Base-by-base conservation (phyloP, 1,284 basidiomycete species). In the Exsudoporus floridanus region DNA sequence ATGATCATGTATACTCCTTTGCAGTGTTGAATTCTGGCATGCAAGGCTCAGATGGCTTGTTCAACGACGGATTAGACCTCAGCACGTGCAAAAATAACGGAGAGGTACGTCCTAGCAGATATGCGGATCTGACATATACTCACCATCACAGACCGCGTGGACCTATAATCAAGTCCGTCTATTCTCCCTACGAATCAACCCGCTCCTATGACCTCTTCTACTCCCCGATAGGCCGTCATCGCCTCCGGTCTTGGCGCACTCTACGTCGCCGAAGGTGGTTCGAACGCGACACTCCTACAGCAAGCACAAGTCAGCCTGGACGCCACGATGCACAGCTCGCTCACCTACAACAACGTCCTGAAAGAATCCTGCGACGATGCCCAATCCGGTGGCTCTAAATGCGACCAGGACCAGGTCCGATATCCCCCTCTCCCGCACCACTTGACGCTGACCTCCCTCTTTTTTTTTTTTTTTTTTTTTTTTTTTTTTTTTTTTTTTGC, bases 351-450 rank as follows among this genome's bases (percentile, higher is more conserved):
- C 57, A 62, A 65, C 49, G 73, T 78, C 52, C 69, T 82, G 38
- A 77, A 70, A 58, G 80, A 82, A 62, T 74, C 77, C 3, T 82
- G 80, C 54, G 81, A 82, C 57, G 63, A 77, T 50, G 73, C 74
- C n/a, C 59, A 63, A 21, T 53, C 70, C 1, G 71, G 71, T 30
- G 67, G 69, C 21, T 43, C 72, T 1, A 62, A 69, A 25, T 82
- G 80, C 60, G 64, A 81, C 60, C 60, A 70, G 25, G 78, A 82
- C 57, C 79, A 81, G 72, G 77, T 77, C 7, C 16, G 46, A 31
- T 10, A 12, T 13, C 18, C 28, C 13, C 18, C 16, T 6, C 23
- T 1, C 18, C 13, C 19, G 2, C n/a, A 5, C n/a, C 23, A 13
- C 13, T 8, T 19, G 4, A 54, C 52, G 60, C 60, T 50, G 31